A percentile compares a stretch with the other conserved stretches of the same genome.
phyloP scores from a whole-genome alignment of 805 yeast genomes.

The Pichia ethanolica region DNA sequence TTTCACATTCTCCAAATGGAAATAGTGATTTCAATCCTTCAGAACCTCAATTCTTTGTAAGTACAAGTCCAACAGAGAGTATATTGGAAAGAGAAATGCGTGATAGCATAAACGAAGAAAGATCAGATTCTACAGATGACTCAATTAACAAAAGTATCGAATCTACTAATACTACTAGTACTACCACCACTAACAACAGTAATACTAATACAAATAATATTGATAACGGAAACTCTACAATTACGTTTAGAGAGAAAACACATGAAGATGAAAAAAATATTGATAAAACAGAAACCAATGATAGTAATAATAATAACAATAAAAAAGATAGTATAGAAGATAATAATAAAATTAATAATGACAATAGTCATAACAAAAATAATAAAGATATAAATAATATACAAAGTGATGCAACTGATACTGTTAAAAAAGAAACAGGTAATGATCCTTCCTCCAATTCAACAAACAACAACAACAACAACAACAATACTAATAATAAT shows the following conservation, averaged over 20 bases:
- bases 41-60: constrained; percentile 84
- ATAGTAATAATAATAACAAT: not conserved
- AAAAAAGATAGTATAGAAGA: not conserved
- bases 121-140: not conserved
- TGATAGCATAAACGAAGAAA: constrained; percentile 2
- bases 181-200: too few species aligned
- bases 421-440: too few species aligned
- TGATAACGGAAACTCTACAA: too few species aligned
- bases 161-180: too few species aligned
- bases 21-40: constrained; percentile 71
- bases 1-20: constrained; percentile 5
- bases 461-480: too few species aligned
- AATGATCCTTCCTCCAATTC: too few species aligned
- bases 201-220: too few species aligned
- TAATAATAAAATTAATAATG: not conserved
- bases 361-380: not conserved
- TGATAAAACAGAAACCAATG: not conserved
- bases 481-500: not conserved
- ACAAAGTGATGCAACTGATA: too few species aligned
- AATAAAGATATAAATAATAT: too few species aligned
- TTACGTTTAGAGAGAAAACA: too few species aligned
- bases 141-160: too few species aligned
- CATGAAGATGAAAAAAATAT: not conserved
- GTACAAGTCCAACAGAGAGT: constrained; percentile 28
- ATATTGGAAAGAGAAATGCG: constrained; percentile 14